phyloP scores from a whole-genome alignment of 805 yeast species.

The Pichia nanzhaoensis region DNA sequence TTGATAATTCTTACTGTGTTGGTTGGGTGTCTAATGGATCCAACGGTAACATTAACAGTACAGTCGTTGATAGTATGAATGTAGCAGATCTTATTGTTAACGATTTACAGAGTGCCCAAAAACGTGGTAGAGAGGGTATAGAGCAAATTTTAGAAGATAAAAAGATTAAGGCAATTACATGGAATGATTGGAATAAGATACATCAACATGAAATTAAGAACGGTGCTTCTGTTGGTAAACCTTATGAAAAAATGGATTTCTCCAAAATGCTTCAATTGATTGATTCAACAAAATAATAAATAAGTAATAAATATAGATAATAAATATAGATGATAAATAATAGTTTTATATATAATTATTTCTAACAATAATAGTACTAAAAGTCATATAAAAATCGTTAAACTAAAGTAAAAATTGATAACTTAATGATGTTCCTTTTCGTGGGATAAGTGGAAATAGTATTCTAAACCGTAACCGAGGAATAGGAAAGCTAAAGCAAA shows the following conservation, averaged over 20 bases:
- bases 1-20: slow-evolving; percentile 58
- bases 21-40: slow-evolving; percentile 93
- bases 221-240: slow-evolving; percentile 46
- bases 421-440: slow-evolving; percentile 41
- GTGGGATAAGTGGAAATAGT: slow-evolving; percentile 80
- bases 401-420: neutral
- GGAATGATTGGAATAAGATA: slow-evolving; percentile 64
- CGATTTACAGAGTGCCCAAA: slow-evolving; percentile 34
- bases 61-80: slow-evolving; percentile 77
- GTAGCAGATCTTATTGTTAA: slow-evolving; percentile 60
- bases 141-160: slow-evolving; percentile 18
- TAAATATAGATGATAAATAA: slow-evolving; percentile 1
- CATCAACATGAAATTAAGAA: slow-evolving; percentile 43
- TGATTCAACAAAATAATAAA: neutral
- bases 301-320: slow-evolving; percentile 1
- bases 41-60: slow-evolving; percentile 82
- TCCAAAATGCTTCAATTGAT: slow-evolving; percentile 36
- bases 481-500: slow-evolving; percentile 59
- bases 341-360: slow-evolving; percentile 4
- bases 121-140: slow-evolving; percentile 25
- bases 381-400: slow-evolving; percentile 9
- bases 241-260: slow-evolving; percentile 49
- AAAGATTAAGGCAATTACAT: slow-evolving; percentile 32
- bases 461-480: slow-evolving; percentile 87
- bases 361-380: slow-evolving; percentile 9